These are phyloP conservation scores for Narthecium ossifragum DNA, from an alignment of 106 monocot genomes.

Conservation along the genomic window DNA sequence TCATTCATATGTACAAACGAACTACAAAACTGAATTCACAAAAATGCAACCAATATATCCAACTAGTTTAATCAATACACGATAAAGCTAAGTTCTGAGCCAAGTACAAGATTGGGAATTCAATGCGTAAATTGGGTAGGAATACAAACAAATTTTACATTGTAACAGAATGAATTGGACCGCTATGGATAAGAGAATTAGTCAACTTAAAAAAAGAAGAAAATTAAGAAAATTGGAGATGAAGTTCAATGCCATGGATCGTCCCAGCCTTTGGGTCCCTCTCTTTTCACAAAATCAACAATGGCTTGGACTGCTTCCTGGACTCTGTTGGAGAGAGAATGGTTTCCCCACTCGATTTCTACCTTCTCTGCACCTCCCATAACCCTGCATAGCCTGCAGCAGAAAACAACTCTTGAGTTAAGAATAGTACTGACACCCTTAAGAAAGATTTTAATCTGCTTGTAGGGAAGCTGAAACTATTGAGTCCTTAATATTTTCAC, in stretches of 20 bases:
- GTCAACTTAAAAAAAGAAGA: neutral
- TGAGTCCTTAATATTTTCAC: constrained; percentile 18
- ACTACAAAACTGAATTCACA: too few relatives aligned
- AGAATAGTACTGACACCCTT: too few relatives aligned
- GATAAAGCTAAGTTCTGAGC: too few relatives aligned
- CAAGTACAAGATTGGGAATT: too few relatives aligned
- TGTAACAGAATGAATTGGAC: neutral
- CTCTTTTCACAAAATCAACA: constrained; percentile 84
- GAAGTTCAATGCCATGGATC: constrained; percentile 83
- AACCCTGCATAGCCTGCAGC: constrained; percentile 71
- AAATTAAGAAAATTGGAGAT: neutral
- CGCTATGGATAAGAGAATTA: too few relatives aligned
- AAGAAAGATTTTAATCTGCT: too few relatives aligned
- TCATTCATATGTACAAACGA: too few relatives aligned
- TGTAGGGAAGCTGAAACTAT: neutral
- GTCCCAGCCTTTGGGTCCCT: constrained; percentile 95
- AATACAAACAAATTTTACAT: constrained; percentile 1
- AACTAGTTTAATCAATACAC: too few relatives aligned
- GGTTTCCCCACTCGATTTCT: constrained; percentile 86
- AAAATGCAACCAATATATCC: too few relatives aligned
- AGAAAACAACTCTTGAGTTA: too few relatives aligned
- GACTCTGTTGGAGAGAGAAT: constrained; percentile 82
- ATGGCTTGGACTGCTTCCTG: constrained; percentile 85
- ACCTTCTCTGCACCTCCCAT: constrained; percentile 96
- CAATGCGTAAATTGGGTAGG: too few relatives aligned